Evolutionary conservation across 2,329 filamentous ascomycete genomes (phyloP).

Genomic region (Raffaelea albimanens): DNA sequence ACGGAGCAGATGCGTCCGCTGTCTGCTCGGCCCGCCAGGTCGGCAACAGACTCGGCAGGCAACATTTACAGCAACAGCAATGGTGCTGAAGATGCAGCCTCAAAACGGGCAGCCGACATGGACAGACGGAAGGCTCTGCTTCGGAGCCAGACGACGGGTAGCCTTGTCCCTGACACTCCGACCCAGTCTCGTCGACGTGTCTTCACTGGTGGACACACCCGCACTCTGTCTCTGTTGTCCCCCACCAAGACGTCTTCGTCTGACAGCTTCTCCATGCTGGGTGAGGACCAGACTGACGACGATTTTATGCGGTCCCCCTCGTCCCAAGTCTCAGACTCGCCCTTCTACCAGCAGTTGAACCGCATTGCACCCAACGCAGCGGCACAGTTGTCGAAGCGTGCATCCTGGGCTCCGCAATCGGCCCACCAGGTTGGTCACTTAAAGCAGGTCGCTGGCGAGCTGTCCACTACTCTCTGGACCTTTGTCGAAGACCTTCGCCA

Average conservation of each 20-base stretch:
- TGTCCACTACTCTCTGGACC: slow-evolving; percentile 82
- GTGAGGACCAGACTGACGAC: slow-evolving; percentile 33
- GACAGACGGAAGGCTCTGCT: slow-evolving; percentile 65
- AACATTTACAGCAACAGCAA: neutral
- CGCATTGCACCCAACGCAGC: slow-evolving; percentile 23
- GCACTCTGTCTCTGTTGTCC: slow-evolving; percentile 73
- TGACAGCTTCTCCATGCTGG: slow-evolving; percentile 31
- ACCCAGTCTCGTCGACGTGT: slow-evolving; percentile 45
- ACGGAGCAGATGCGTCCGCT: slow-evolving; percentile 47
- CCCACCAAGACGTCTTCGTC: slow-evolving; percentile 37
- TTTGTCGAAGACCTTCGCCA: slow-evolving; percentile 94
- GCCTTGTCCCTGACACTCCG: slow-evolving; percentile 16
- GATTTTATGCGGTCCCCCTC: slow-evolving; percentile 21
- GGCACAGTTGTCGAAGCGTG: slow-evolving; percentile 39
- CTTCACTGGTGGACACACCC: slow-evolving; percentile 56
- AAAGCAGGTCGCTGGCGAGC: slow-evolving; percentile 80
- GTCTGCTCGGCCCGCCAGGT: slow-evolving; percentile 9
- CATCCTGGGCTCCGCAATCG: slow-evolving; percentile 48
- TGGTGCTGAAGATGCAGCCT: slow-evolving; percentile 16
- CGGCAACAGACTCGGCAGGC: neutral
- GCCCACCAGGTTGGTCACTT: slow-evolving; percentile 33
- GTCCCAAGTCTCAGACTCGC: slow-evolving; percentile 20
- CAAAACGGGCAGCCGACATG: slow-evolving; percentile 47
- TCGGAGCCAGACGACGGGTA: slow-evolving; percentile 32
- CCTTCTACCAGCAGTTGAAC: slow-evolving; percentile 19